phyloP scores from a whole-genome alignment of 2,329 filamentous ascomycete species.

The Fusarium brevicatenulatum region DNA sequence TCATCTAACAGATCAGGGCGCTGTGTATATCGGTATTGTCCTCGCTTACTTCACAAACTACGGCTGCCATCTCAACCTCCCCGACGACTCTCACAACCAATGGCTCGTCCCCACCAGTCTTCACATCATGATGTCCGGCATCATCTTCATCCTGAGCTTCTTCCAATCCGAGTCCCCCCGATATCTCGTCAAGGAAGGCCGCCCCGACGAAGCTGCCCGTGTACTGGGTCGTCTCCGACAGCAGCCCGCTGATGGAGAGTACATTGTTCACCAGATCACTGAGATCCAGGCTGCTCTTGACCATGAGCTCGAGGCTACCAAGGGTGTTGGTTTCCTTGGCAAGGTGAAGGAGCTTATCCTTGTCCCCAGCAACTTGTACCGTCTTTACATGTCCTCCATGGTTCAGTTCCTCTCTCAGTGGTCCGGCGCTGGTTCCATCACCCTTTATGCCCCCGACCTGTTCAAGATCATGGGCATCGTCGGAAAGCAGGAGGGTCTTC shows the following conservation, averaged over 20 bases:
- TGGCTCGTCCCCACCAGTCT: constrained; percentile 78
- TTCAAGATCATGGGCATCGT: constrained; percentile 77
- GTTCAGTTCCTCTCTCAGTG: constrained; percentile 79
- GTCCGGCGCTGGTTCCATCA: constrained; percentile 78
- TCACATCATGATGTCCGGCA: constrained; percentile 79
- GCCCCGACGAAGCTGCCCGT: constrained; percentile 65
- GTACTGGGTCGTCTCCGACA: constrained; percentile 68
- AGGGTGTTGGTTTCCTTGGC: constrained; percentile 71
- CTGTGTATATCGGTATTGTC: constrained; percentile 80
- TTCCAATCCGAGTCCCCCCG: constrained; percentile 76
- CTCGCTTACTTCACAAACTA: constrained; percentile 82
- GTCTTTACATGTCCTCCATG: constrained; percentile 74
- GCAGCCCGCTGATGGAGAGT: constrained; percentile 67
- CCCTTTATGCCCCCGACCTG: constrained; percentile 78
- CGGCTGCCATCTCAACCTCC: constrained; percentile 63
- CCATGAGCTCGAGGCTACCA: constrained; percentile 76
- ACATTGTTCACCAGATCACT: constrained; percentile 69
- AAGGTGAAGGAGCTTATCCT: constrained; percentile 75
- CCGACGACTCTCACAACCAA: constrained; percentile 56
- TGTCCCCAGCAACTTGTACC: constrained; percentile 75
- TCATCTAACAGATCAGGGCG: constrained; percentile 41
- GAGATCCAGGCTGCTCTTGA: constrained; percentile 73
- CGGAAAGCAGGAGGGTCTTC: constrained; percentile 73
- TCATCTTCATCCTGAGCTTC: constrained; percentile 77
- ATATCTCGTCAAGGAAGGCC: constrained; percentile 73